Evolutionary conservation across 2,329 filamentous ascomycete genomes (phyloP).

Genomic region (Aureobasidium sp.): DNA sequence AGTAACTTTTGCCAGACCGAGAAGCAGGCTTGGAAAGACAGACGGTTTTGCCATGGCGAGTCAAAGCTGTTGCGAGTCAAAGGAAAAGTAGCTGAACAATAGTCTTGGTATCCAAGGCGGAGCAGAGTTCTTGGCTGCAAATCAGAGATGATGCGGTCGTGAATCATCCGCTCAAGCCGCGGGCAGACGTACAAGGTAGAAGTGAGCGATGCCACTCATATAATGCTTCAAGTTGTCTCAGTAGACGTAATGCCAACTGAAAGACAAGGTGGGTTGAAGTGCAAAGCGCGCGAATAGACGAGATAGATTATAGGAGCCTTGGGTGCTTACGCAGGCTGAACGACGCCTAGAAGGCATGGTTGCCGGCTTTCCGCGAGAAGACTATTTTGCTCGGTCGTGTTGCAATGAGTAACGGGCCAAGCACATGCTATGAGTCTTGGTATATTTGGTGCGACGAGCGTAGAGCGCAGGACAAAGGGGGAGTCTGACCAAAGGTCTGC

Average conservation of each 20-base stretch:
- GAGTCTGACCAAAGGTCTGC: not conserved
- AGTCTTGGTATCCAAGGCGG: not conserved
- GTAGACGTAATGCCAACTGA: not conserved
- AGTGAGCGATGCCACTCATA: not conserved
- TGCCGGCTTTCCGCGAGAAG: not conserved
- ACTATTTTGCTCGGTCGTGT: not conserved
- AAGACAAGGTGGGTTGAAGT: not conserved
- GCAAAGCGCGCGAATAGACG: not conserved
- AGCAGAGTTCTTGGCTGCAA: not conserved
- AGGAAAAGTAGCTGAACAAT: not conserved
- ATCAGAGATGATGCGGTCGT: not conserved
- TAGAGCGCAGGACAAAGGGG: not conserved
- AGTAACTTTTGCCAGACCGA: not conserved
- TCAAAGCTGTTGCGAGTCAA: not conserved
- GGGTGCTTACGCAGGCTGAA: slow-evolving; percentile 3
- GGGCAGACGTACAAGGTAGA: too few relatives aligned
- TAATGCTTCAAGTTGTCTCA: not conserved
- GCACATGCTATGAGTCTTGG: slow-evolving; percentile 6
- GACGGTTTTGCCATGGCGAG: not conserved
- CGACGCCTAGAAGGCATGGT: not conserved
- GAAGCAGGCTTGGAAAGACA: not conserved
- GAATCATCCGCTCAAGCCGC: not conserved
- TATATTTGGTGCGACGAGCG: slow-evolving; percentile 2
- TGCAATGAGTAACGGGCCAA: slow-evolving; percentile 8
- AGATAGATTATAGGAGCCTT: slow-evolving; percentile 2